Evolutionary conservation across 2,329 filamentous ascomycete species (phyloP).

Genomic region (Fusarium nematophilum): DNA sequence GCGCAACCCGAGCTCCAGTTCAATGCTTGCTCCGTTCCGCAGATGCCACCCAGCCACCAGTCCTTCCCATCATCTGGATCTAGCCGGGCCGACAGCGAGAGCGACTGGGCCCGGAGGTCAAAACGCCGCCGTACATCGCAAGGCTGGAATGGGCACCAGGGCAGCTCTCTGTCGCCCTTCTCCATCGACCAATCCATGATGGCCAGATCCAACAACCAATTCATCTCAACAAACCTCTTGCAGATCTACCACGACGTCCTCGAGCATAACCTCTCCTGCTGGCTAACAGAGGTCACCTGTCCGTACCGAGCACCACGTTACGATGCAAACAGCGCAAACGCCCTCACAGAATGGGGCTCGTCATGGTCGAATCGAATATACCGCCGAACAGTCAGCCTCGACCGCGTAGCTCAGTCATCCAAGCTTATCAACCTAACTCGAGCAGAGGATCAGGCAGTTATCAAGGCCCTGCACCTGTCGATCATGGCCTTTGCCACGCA

Average conservation of each 20-base stretch:
- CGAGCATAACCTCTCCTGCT: slow-evolving; percentile 41
- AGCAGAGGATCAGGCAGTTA: slow-evolving; percentile 29
- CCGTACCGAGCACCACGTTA: slow-evolving; percentile 36
- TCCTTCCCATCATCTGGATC: slow-evolving; percentile 4
- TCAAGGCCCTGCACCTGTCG: slow-evolving; percentile 34
- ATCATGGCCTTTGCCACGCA: slow-evolving; percentile 44
- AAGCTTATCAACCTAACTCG: slow-evolving; percentile 35
- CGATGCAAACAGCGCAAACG: background rate
- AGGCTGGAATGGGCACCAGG: slow-evolving; percentile 18
- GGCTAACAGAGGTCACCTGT: slow-evolving; percentile 41
- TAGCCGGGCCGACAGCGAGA: background rate
- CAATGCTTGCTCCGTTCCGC: slow-evolving; percentile 6
- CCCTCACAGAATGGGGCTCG: slow-evolving; percentile 38
- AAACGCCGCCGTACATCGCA: slow-evolving; percentile 33
- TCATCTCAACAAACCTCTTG: slow-evolving; percentile 38
- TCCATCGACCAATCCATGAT: slow-evolving; percentile 41
- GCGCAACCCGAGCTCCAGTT: slow-evolving; percentile 7
- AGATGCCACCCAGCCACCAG: background rate
- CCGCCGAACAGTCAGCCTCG: slow-evolving; percentile 38
- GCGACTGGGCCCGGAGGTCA: background rate
- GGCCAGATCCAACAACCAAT: slow-evolving; percentile 37
- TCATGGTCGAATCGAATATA: slow-evolving; percentile 43
- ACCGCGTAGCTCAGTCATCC: slow-evolving; percentile 33
- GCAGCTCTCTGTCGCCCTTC: slow-evolving; percentile 33
- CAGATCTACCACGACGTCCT: slow-evolving; percentile 43